Evolutionary conservation across 1,284 basidiomycete genomes (phyloP).

Genomic region (Apiotrichum sp.): DNA sequence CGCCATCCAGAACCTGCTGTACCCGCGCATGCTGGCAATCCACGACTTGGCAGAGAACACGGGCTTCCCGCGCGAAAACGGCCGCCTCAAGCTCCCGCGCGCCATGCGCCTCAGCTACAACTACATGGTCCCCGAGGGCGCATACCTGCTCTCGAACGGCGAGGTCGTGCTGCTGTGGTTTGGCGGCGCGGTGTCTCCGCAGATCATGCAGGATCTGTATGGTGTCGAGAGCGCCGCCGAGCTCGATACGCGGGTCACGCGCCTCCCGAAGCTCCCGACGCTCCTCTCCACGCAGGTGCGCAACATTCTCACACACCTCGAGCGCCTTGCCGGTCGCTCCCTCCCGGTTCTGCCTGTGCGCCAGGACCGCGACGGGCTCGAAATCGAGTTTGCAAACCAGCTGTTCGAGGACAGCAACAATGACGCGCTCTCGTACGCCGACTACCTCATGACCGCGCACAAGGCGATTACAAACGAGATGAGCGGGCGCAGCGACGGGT

Average conservation of each 20-base stretch:
- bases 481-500: constrained; percentile 43
- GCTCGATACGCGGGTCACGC: constrained; percentile 66
- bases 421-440: constrained; percentile 79
- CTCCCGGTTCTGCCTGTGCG: constrained; percentile 73
- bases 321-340: constrained; percentile 58
- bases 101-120: constrained; percentile 77
- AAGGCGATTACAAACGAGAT: constrained; percentile 47
- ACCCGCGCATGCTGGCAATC: constrained; percentile 82
- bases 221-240: constrained; percentile 71
- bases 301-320: constrained; percentile 71
- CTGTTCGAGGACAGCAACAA: constrained; percentile 96
- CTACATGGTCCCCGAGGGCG: constrained; percentile 83
- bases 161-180: constrained; percentile 89
- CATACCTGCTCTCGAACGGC: constrained; percentile 91
- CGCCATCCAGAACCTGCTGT: constrained; percentile 70
- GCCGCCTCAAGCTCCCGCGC: constrained; percentile 63
- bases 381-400: constrained; percentile 96
- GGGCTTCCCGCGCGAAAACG: constrained; percentile 57
- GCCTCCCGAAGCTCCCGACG: constrained; percentile 68
- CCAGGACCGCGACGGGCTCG: constrained; percentile 87
- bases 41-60: constrained; percentile 73
- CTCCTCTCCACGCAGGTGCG: constrained; percentile 76
- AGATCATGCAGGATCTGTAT: constrained; percentile 78
- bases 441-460: constrained; percentile 53
- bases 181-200: constrained; percentile 72